A percentile compares a stretch with the other conserved stretches of the same genome.
Evolutionary conservation across 2,329 filamentous ascomycete species (phyloP).

Genomic region (Hypoxylon sp.): DNA sequence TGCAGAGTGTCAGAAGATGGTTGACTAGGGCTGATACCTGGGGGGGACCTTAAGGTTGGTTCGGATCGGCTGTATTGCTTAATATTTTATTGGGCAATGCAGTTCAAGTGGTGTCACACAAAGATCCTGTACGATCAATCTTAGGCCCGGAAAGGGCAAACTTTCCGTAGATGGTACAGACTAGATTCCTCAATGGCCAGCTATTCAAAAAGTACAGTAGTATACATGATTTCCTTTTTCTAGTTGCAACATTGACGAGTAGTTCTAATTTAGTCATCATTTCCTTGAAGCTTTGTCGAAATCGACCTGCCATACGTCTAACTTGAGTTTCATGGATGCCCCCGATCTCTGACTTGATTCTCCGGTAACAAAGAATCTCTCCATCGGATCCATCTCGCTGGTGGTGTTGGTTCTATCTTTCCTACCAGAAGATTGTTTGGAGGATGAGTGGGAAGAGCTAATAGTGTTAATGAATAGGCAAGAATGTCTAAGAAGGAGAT

Average conservation of each 20-base stretch:
- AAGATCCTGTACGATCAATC: neutral
- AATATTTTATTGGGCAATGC: neutral
- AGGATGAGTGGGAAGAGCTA: slow-evolving; percentile 20
- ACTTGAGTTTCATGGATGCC: slow-evolving; percentile 27
- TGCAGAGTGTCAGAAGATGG: neutral
- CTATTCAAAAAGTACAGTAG: slow-evolving; percentile 14
- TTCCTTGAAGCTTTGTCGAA: slow-evolving; percentile 35
- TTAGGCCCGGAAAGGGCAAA: neutral
- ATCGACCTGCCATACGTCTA: slow-evolving; percentile 42
- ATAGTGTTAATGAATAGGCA: slow-evolving; percentile 18
- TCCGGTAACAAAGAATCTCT: slow-evolving; percentile 47
- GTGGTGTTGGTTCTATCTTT: slow-evolving; percentile 11
- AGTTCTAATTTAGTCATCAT: neutral
- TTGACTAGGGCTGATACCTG: neutral
- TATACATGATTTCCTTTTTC: slow-evolving; percentile 7
- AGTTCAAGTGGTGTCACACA: neutral
- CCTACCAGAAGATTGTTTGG: slow-evolving; percentile 4
- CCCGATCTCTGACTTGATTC: slow-evolving; percentile 32
- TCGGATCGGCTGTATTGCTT: neutral
- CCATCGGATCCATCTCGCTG: slow-evolving; percentile 17
- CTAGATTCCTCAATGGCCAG: slow-evolving; percentile 5
- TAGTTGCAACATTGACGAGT: neutral
- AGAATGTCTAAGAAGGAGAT: neutral
- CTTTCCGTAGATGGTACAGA: neutral
- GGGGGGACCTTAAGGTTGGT: neutral